These are phyloP conservation scores for Allomyces javanicus DNA, from an alignment of 192 early-diverging fungal genomes.

Conservation along the genomic window DNA sequence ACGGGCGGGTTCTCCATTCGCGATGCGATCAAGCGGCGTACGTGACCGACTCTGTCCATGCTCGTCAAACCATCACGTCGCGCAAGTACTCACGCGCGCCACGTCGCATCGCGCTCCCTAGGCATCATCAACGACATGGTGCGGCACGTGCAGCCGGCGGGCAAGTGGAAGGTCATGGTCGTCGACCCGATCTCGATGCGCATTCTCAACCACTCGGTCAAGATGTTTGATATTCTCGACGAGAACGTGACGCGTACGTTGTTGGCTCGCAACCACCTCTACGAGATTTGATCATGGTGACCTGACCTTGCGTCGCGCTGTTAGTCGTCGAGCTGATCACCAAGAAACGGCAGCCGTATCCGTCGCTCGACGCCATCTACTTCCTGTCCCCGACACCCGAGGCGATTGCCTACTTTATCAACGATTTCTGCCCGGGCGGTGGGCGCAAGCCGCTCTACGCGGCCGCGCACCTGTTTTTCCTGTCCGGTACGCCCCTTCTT, in stretches of 20 bases:
- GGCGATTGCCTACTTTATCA: constrained; percentile 20
- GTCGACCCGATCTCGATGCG: constrained; percentile 52
- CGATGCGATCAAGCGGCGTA: not conserved
- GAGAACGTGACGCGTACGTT: constrained; percentile 25
- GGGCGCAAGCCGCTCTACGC: constrained; percentile 27
- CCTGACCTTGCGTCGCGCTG: not conserved
- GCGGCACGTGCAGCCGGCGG: constrained; percentile 45
- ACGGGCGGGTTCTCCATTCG: not conserved
- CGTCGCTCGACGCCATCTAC: constrained; percentile 38
- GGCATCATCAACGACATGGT: constrained; percentile 44
- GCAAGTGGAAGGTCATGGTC: constrained; percentile 64
- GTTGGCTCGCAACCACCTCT: too few species aligned
- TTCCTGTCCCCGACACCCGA: constrained; percentile 24
- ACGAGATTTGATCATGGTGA: too few species aligned
- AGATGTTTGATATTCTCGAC: constrained; percentile 58
- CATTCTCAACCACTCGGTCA: constrained; percentile 50
- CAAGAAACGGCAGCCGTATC: constrained; percentile 24
- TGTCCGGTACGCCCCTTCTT: not conserved
- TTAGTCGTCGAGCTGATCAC: constrained; percentile 31
- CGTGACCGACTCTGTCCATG: too few species aligned
- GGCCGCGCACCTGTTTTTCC: constrained; percentile 11
- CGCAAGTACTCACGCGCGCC: too few species aligned
- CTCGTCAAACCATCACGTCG: too few species aligned
- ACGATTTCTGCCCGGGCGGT: constrained; percentile 17
- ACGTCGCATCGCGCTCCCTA: not conserved